These are phyloP conservation scores for Aureobasidium sp. DNA, from an alignment of 2,329 filamentous ascomycete species.

Conservation along the genomic window DNA sequence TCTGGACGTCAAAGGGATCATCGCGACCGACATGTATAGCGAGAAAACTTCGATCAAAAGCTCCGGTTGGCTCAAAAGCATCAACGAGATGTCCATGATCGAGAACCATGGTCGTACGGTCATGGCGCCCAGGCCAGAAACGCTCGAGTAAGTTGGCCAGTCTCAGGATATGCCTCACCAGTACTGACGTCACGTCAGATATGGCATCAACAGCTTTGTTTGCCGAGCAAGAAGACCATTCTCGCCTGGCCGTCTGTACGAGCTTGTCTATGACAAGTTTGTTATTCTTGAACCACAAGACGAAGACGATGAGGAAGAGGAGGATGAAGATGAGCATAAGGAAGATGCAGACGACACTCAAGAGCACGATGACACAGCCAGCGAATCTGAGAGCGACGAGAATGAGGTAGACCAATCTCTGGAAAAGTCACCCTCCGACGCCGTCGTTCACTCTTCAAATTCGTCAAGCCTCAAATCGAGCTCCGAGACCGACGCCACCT, in stretches of 20 bases:
- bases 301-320: constrained; percentile 29
- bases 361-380: not conserved
- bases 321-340: constrained; percentile 24
- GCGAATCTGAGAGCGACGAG: constrained; percentile 5
- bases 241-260: constrained; percentile 34
- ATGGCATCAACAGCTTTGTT: constrained; percentile 63
- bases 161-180: not conserved
- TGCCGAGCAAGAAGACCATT: constrained; percentile 49
- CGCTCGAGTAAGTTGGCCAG: constrained; percentile 47
- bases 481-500: constrained; percentile 9
- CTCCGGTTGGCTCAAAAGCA: constrained; percentile 61
- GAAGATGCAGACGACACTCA: constrained; percentile 21
- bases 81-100: constrained; percentile 59
- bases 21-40: constrained; percentile 58
- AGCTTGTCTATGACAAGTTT: constrained; percentile 36
- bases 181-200: constrained; percentile 30
- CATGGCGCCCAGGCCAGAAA: constrained; percentile 60
- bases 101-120: constrained; percentile 44
- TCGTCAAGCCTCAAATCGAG: not conserved
- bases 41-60: constrained; percentile 56
- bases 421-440: constrained; percentile 20
- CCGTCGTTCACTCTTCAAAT: not conserved
- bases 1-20: constrained; percentile 50
- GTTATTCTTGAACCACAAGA: constrained; percentile 33
- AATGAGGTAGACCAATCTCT: constrained; percentile 22